Evolutionary conservation across 2,329 filamentous ascomycete species (phyloP), one percentile per base, ranked within the genome.

Genomic region (Diaporthe sp.): DNA sequence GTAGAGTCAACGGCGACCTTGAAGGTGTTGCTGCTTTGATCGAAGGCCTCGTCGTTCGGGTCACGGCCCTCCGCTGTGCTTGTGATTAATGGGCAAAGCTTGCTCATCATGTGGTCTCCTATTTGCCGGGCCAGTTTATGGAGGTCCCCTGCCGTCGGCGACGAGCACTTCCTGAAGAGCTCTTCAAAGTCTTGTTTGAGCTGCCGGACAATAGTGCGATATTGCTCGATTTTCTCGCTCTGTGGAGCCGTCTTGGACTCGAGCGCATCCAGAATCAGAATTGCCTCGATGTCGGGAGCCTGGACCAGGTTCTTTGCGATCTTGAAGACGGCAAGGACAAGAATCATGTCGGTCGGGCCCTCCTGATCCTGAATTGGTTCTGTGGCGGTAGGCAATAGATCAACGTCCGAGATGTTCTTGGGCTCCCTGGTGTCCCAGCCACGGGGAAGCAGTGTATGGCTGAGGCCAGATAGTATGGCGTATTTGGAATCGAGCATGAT

Each of bases 301-400:
- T 88, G 86, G 28, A 88, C 81, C 74, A 91, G 83, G 75, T 90
- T 88, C 46, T 85, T 85, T 58, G 86, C 86, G 4, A 91, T 83
- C 65, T 88, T 87, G 81, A 87, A 88, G 6, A 85, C 82, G 13
- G 91, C 81, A 44, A 92, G 79, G 76, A 87, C 86, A 76, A 91
- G 90, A 0, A 89, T 88, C 90, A 92, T 92, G 76, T 92, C 90
- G 0, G 90, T 92, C 3, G 90, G 89, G 0, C 89, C 89, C 2
- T 91, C 88, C 28, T 87, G 87, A 17, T 88, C 84, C 58, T 86
- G 84, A 2, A 91, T 81, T 0, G 88, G 86, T 72, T 89, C 86
- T 10, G 85, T 86, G 46, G 89, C 89, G 3, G 85, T 85, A 1
- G 89, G 89, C 75, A 87, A 88, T 0, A 92, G 83, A 76, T 92